Base-by-base conservation (phyloP, 1,284 basidiomycete genomes). In the Boletus nobilissimus region DNA sequence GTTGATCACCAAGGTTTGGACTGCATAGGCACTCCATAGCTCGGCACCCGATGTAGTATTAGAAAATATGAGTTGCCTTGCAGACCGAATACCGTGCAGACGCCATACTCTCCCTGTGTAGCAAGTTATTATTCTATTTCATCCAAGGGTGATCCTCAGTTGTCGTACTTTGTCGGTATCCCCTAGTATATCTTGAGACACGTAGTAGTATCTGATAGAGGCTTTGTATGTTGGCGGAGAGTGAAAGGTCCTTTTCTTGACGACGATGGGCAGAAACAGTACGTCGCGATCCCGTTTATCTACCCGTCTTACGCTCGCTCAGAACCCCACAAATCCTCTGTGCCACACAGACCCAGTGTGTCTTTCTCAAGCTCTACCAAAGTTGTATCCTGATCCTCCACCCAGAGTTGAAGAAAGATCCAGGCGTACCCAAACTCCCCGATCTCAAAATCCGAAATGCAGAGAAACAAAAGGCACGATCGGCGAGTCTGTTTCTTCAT, bases 351-450 rank as follows among this genome's bases (percentile, higher is more conserved):
- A 86, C 87, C 90, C n/a, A 93, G 92, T 93, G 79, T 70, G 88
- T 81, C 39, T 36, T 32, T 60, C 43, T 19, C 22, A n/a, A 51
- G 72, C 38, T 36, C 62, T 40, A 73, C 19, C 60, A 65, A 51
- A 68, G 29, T 46, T 57, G 36, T 69, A 22, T 40, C 34, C 40
- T 64, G 39, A 48, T 64, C 38, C 54, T 32, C 79, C 67, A 34
- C 71, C 1, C 76, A 96, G 95, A 94, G 82, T 87, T 95, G 48
- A 96, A 94, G 87, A 96, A 95, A 83, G 95, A 96, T 84, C 94
- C 94, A 64, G 95, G 95, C 29, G 88, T 97, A 2, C 95, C 96
- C 9, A 92, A 92, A 81, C 89, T 97, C 1, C 94, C 94, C 24
- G 89, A 91, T 87, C 86, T 95, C 73, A 94, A 93, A 86, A 86